These are phyloP conservation scores for Boletus bicolor DNA, from an alignment of 768 basidiomycete genomes.

Conservation along the genomic window DNA sequence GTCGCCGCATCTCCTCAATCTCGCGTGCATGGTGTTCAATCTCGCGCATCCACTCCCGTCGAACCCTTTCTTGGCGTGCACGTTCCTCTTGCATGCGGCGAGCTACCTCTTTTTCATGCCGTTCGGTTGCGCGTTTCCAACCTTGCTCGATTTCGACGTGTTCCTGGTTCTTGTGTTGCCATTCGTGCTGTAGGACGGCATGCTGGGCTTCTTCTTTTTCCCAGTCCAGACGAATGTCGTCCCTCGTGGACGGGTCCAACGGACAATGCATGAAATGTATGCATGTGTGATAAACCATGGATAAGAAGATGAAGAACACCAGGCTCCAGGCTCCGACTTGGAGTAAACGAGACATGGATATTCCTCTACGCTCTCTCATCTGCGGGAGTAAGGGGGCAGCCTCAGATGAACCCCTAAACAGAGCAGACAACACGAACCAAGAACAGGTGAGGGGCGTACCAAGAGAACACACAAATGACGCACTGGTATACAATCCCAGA, in stretches of 20 bases:
- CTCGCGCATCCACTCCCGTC: constrained; percentile 7
- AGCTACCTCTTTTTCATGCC: constrained; percentile 3
- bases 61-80: background rate
- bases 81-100: constrained; percentile 2
- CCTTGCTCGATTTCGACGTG: background rate
- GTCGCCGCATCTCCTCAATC: constrained; percentile 5
- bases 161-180: background rate
- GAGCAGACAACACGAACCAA: background rate
- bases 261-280: constrained; percentile 8
- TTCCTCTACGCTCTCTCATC: background rate
- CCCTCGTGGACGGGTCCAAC: constrained; percentile 1
- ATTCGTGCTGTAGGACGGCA: background rate
- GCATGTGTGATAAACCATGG: background rate
- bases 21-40: background rate
- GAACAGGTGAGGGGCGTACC: background rate
- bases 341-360: too few species aligned
- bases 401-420: background rate
- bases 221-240: constrained; percentile 5
- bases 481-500: background rate
- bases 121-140: constrained; percentile 1
- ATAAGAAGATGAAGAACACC: background rate
- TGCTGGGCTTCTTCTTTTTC: constrained; percentile 3
- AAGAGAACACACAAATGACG: background rate
- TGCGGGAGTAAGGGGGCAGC: background rate
- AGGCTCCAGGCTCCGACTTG: background rate